These are phyloP conservation scores for Aureobasidium sp. DNA, from an alignment of 2,329 filamentous ascomycete genomes.

Conservation along the genomic window DNA sequence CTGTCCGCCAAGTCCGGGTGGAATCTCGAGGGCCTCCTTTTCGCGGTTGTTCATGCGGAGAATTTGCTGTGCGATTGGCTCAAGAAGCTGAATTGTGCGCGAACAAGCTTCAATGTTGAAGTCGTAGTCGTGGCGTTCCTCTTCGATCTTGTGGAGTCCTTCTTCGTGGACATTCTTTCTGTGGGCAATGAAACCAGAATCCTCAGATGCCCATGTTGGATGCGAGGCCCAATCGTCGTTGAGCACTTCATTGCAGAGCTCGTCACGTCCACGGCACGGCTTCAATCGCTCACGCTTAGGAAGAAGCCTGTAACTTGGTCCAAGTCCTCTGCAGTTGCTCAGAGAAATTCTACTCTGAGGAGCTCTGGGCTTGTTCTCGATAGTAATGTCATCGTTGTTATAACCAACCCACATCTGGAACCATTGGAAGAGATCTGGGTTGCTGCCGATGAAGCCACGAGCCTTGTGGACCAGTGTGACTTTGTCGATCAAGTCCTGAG, in stretches of 20 bases:
- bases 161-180: conserved; percentile 95
- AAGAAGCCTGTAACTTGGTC: conserved; percentile 87
- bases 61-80: conserved; percentile 88
- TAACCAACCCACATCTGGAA: conserved; percentile 80
- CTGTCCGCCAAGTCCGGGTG: conserved; percentile 77
- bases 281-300: conserved; percentile 87
- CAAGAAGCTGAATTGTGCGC: conserved; percentile 91
- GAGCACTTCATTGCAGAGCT: conserved; percentile 84
- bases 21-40: conserved; percentile 68
- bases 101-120: conserved; percentile 95
- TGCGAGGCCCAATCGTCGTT: conserved; percentile 99
- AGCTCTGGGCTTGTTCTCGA: conserved; percentile 70
- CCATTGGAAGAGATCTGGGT: conserved; percentile 79
- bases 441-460: conserved; percentile 77
- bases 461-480: conserved; percentile 77
- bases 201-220: conserved; percentile 96
- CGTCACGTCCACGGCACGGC: conserved; percentile 87
- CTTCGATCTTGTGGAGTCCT: conserved; percentile 88
- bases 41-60: conserved; percentile 67
- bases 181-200: conserved; percentile 95
- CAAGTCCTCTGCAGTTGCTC: conserved; percentile 90
- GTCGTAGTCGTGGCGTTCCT: conserved; percentile 97
- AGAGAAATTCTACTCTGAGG: conserved; percentile 80
- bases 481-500: conserved; percentile 83
- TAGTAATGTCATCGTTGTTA: conserved; percentile 66